Evolutionary conservation across 495 filamentous ascomycete genomes (phyloP), one percentile per base, ranked within the genome.

Genomic region (Lichina pygmaea): DNA sequence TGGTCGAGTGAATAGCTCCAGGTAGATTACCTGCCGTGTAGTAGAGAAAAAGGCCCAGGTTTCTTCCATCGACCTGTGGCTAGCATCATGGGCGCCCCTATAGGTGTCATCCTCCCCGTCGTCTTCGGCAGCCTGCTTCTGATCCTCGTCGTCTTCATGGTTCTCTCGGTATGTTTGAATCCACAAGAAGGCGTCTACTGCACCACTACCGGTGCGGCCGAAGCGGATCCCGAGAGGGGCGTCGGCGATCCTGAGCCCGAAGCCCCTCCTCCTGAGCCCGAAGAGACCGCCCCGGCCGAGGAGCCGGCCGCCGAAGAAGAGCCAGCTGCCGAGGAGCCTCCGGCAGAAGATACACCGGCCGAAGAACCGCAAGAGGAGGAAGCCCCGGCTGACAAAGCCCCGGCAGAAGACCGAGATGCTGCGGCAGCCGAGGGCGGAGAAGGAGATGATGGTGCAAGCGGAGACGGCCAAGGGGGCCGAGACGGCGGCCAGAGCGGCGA

Each of bases 201-300:
- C 36, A 39, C 36, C 10, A 11, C 36, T 5, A 5, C 13, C 36
- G 5, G 6, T 11, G 11, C 36, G 36, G 36, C 36, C 11, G 36
- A 39, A 39, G 36, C 36, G 36, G 36, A 39, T 39, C 36, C 36
- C 36, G 36, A 39, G 36, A 39, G 6, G 6, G 36, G 13, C 36
- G 36, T 15, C 11, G 36, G 11, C 36, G 36, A 39, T 11, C 10
- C 36, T 31, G 48, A 46, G 17, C 33, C 46, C 8, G 47, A 49
- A 31, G 47, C 47, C 3, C 43, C 48, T n/a, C 48, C 48, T 16
- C 2, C 44, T 24, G 47, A 49, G 32, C 34, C 44, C 3, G 44
- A 50, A 16, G 48, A 50, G 13, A 15, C 36, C 13, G 36, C 36
- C 1, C 36, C 36, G 36, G 36, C 10, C 36, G 36, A 39, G 10